Evolutionary conservation across 1,139 yeast genomes (phyloP).

Genomic region (Lodderomyces oxycetoniae): DNA sequence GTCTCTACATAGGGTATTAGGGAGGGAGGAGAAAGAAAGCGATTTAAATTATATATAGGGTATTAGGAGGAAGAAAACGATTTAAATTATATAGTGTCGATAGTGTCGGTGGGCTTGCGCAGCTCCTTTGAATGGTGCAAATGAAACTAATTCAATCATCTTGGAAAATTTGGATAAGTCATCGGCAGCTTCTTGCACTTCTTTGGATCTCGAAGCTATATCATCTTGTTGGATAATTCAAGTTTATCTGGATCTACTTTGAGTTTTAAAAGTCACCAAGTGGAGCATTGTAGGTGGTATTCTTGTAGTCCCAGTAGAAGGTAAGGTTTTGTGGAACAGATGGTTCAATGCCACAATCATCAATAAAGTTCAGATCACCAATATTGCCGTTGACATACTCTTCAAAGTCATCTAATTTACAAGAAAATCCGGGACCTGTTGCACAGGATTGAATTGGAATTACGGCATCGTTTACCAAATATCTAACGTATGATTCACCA

Average conservation of each 20-base stretch:
- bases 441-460: conserved; percentile 48
- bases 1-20: conserved; percentile 42
- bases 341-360: conserved; percentile 35
- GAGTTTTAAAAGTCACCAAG: conserved; percentile 13
- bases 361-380: conserved; percentile 22
- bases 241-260: background rate
- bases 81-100: no score
- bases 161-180: conserved; percentile 89
- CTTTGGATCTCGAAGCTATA: conserved; percentile 84
- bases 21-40: background rate
- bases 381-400: conserved; percentile 26
- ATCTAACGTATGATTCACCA: conserved; percentile 41
- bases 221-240: conserved; percentile 92
- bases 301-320: conserved; percentile 34
- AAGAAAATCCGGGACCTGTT: conserved; percentile 56
- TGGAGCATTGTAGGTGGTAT: conserved; percentile 25
- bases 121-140: conserved; percentile 98
- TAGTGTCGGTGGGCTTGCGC: no score
- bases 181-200: conserved; percentile 87
- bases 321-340: conserved; percentile 28
- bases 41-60: background rate
- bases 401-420: conserved; percentile 40
- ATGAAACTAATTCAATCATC: conserved; percentile 87
- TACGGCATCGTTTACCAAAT: conserved; percentile 54
- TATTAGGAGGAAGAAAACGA: no score